Evolutionary conservation across 2,329 filamentous ascomycete species (phyloP), one percentile per base, ranked within the genome.

Genomic region (Zymoseptoria crescenta): DNA sequence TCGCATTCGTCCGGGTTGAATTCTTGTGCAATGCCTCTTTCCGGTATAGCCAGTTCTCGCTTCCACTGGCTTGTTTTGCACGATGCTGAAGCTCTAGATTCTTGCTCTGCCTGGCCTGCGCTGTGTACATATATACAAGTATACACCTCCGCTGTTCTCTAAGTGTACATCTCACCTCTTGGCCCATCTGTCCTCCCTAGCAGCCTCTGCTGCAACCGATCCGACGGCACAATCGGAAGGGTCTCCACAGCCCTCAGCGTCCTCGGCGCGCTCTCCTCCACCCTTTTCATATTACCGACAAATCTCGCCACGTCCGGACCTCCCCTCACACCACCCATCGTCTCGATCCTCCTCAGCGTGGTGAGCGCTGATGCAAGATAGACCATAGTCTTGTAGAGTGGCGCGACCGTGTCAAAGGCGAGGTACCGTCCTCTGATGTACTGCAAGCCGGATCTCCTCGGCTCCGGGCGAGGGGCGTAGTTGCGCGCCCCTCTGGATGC

Each of bases 361-460:
- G 73, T 62, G 54, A 74, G 64, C 2, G 73, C 73, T n/a, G 68
- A 67, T 10, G 73, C 76, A 10, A 79, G 67, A 6, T 74, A 59
- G 3, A 79, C 74, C 49, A 79, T 60, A 0, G 77, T 79, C 60
- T 70, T 69, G 63, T 79, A 79, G 27, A 73, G 66, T 9, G 76
- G 77, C 59, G 77, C 62, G 16, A 77, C 49, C 9, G 65, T 57
- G 7, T 57, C 61, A 0, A 61, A 63, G 3, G 49, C 45, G 8
- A 73, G 29, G 45, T 72, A 72, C 2, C 67, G 59, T 4, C 63
- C 65, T 29, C 61, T 60, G 13, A 73, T 72, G 58, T 71, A 67
- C 54, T 71, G 57, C 53, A 71, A 41, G 1, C 64, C 60, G 27
- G 30, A 9, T 30, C 49, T 16, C 35, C 5, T 24, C 8, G 51